A percentile compares a stretch with the other conserved stretches of the same genome.
Conservation (phyloP, 768 basidiomycete species). For the Leucosporidium yakuticum region DNA sequence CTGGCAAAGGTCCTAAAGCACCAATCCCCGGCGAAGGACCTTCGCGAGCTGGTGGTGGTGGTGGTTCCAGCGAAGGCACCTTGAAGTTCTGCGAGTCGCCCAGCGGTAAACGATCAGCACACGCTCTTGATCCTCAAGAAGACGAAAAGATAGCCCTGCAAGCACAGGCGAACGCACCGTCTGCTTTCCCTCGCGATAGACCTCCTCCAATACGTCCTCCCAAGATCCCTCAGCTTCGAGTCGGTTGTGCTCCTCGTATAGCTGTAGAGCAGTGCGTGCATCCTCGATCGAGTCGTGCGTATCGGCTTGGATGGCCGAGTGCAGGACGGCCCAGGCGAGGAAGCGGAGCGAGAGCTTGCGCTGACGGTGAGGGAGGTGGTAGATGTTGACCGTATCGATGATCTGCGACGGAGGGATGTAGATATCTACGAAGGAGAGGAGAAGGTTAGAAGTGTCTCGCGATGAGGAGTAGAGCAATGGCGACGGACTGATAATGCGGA, state of each 20-base stretch:
- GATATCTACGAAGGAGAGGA: conserved; percentile 57
- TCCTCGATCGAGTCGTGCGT: conserved; percentile 99
- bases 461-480: too few relatives aligned
- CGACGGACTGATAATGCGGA: conserved; percentile 88
- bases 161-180: conserved; percentile 15
- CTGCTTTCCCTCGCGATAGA: conserved; percentile 47
- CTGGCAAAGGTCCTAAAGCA: background rate
- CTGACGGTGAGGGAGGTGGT: conserved; percentile 71
- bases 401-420: conserved; percentile 93
- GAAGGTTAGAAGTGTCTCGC: background rate
- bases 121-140: too few relatives aligned
- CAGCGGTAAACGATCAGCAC: background rate
- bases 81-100: conserved; percentile 2
- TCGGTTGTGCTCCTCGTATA: conserved; percentile 66
- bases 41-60: background rate
- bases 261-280: conserved; percentile 71
- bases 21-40: background rate
- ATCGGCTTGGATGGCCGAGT: conserved; percentile 85
- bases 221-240: conserved; percentile 71
- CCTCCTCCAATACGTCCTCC: conserved; percentile 72
- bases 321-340: conserved; percentile 86
- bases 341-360: conserved; percentile 86
- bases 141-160: background rate
- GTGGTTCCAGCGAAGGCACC: background rate
- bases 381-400: conserved; percentile 96